phyloP scores from a whole-genome alignment of 176 grass and related monocot genomes.

The Phoenix roebelenii region DNA sequence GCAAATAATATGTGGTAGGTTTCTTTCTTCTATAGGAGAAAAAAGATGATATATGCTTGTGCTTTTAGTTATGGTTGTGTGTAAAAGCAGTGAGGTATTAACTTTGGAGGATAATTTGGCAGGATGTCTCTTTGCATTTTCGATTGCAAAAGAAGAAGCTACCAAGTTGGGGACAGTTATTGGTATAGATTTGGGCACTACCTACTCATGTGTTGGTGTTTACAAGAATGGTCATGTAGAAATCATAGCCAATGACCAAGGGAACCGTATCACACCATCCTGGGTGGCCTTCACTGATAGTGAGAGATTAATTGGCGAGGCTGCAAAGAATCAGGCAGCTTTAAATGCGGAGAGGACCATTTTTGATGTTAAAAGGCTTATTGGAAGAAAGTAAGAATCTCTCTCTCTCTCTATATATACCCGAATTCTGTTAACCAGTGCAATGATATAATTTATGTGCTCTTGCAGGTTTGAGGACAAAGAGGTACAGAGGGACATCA shows the following conservation, averaged over 20 bases:
- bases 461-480: constrained; percentile 5
- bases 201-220: constrained; percentile 3
- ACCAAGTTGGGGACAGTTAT: constrained; percentile 5
- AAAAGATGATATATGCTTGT: no score
- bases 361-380: constrained; percentile 27
- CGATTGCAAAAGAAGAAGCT: neutral
- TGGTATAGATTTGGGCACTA: constrained; percentile 4
- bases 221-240: constrained; percentile 9
- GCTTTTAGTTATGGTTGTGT: no score
- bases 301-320: neutral
- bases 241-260: constrained; percentile 6
- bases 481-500: constrained; percentile 7
- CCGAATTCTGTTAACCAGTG: neutral
- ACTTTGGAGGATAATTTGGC: no score
- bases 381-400: constrained; percentile 14
- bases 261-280: constrained; percentile 2
- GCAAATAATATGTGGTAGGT: no score
- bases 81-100: no score
- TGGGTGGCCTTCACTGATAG: constrained; percentile 5
- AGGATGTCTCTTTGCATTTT: constrained; percentile 3
- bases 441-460: neutral
- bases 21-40: no score
- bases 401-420: neutral
- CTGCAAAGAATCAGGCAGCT: constrained; percentile 21
- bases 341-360: constrained; percentile 24